These are phyloP conservation scores for Primulina tabacum DNA, from an alignment of 257 asterid genomes.

Conservation along the genomic window DNA sequence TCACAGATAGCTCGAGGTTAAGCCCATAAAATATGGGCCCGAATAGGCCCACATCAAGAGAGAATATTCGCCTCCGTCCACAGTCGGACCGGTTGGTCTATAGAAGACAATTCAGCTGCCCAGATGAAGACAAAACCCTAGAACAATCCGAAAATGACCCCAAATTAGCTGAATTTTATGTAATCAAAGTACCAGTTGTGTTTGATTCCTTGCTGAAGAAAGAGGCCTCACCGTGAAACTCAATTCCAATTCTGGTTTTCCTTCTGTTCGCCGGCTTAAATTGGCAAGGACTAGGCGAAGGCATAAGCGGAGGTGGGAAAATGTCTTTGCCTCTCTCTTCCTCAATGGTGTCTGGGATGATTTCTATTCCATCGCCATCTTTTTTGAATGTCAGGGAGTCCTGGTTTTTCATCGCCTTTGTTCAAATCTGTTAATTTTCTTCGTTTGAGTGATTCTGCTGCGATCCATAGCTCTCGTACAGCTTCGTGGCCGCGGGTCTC, in stretches of 20 bases:
- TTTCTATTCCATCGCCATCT: slow-evolving; percentile 31
- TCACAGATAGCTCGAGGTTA: neutral
- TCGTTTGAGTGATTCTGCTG: slow-evolving; percentile 23
- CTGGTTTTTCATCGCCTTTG: slow-evolving; percentile 32
- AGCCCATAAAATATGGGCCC: slow-evolving; percentile 16
- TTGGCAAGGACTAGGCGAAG: slow-evolving; percentile 22
- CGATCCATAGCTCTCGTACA: slow-evolving; percentile 13
- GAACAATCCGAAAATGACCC: neutral
- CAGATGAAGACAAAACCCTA: slow-evolving; percentile 9
- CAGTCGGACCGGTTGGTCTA: neutral
- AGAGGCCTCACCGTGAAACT: slow-evolving; percentile 11
- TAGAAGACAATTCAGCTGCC: slow-evolving; percentile 1
- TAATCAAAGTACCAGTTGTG: slow-evolving; percentile 2
- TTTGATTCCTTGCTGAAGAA: slow-evolving; percentile 7
- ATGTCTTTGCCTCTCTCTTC: slow-evolving; percentile 53
- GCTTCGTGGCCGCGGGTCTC: slow-evolving; percentile 33
- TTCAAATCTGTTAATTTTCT: slow-evolving; percentile 27
- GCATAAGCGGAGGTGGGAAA: slow-evolving; percentile 7
- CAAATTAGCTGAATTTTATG: neutral
- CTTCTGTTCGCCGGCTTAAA: slow-evolving; percentile 19
- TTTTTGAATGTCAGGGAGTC: slow-evolving; percentile 28
- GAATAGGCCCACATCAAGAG: neutral
- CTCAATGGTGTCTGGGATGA: slow-evolving; percentile 37
- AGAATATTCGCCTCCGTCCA: slow-evolving; percentile 10
- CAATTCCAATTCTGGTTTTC: slow-evolving; percentile 10